Evolutionary conservation across 2,329 filamentous ascomycete species (phyloP), one percentile per base, ranked within the genome.

Genomic region (Lecanicillium sp.): DNA sequence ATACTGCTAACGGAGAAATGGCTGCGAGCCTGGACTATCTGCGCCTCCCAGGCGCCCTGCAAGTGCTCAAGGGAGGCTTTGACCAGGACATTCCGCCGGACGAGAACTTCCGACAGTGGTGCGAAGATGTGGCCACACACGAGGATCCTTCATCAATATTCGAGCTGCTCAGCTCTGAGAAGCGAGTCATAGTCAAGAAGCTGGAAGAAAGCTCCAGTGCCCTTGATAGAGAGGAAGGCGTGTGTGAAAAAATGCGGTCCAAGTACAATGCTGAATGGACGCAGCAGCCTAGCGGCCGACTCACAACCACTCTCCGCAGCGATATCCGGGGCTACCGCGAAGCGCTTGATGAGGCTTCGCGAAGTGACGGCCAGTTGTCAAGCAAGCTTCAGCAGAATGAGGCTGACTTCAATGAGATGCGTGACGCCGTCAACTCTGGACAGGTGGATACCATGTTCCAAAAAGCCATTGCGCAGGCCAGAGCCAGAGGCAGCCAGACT

Each of bases 201-300:
- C 67, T 98, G 48, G 90, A 96, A 49, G 80, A 79, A 49, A 88
- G 88, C 58, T 83, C 84, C 48, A 95, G 95, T 63, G 87, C 94
- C 59, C 70, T 98, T 35, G 93, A 98, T 56, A 90, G 93, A 82
- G 93, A 98, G 65, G 94, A 97, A 68, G 94, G 88, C 48, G 88
- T 97, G 0, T 98, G 93, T 64, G 93, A 98, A 66, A 98, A 97
- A 73, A 98, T 98, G 93, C 81, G 93, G 39, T 94, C 90, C 11
- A 98, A 98, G 64, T 97, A 97, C 63, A 90, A 91, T 48, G 78
- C 77, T 23, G 91, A 97, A 47, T 98, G 93, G 93, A 95, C 89
- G 15, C 93, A 98, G 60, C 93, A 98, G 60, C 93, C 93, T 10
- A 97, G 91, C 62, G 88, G 87, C 26, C 78, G 88, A 49, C 76